A percentile compares a stretch with the other conserved stretches of the same genome.
phyloP scores from a whole-genome alignment of 768 basidiomycete species.

The Leccinum subtestaceum region DNA sequence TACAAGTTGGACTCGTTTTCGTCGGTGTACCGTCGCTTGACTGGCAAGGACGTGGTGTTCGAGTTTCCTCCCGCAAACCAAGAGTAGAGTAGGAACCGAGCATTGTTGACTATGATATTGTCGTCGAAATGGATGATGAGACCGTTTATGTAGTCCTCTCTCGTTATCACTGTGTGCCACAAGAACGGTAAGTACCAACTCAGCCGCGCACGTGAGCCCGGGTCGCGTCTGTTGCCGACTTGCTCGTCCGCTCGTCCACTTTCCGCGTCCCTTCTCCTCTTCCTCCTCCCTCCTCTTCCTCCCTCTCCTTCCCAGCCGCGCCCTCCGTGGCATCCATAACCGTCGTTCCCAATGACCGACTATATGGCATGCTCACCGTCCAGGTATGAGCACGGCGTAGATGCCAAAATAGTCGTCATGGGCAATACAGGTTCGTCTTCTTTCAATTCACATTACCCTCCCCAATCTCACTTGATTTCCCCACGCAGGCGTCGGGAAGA shows the following conservation, averaged over 20 bases:
- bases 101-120: conserved; percentile 23
- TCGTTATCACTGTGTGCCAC: conserved; percentile 14
- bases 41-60: conserved; percentile 95
- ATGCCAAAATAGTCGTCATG: conserved; percentile 96
- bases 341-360: conserved; percentile 48
- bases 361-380: conserved; percentile 54
- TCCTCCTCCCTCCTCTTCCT: conserved; percentile 31
- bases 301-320: conserved; percentile 35
- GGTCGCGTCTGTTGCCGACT: conserved; percentile 28
- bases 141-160: conserved; percentile 32
- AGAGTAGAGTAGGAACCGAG: conserved; percentile 49
- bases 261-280: conserved; percentile 30
- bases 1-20: conserved; percentile 99
- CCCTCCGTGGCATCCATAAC: conserved; percentile 46
- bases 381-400: conserved; percentile 80
- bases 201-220: conserved; percentile 33
- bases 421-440: conserved; percentile 61
- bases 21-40: conserved; percentile 91
- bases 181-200: conserved; percentile 14
- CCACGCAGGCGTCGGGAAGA: conserved; percentile 80
- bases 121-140: conserved; percentile 34
- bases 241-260: conserved; percentile 20
- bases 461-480: conserved; percentile 14
- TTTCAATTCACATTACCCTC: conserved; percentile 12
- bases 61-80: conserved; percentile 82